Evolutionary conservation across 2,329 filamentous ascomycete species (phyloP), one percentile per base, ranked within the genome.

Genomic region (Paecilomyces variotii): DNA sequence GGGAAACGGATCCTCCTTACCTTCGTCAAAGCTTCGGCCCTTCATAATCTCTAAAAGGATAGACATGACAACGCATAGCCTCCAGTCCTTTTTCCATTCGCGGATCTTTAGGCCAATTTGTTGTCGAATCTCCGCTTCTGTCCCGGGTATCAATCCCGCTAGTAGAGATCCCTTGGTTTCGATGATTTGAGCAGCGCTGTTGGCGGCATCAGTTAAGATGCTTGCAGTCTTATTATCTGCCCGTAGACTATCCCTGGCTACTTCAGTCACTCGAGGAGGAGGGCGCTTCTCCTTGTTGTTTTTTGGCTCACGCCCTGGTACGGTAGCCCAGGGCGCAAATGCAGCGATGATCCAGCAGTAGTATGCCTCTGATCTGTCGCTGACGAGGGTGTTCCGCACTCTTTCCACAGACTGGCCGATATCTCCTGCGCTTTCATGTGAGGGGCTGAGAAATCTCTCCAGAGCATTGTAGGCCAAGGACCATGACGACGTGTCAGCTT

Each of bases 211-310:
- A 12, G 82, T 81, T 57, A 94, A 77, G 3, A 93, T 75, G 62
- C 86, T 85, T 51, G 82, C 84, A 4, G 91, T 77, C 70, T 88
- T 94, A 70, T 91, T 96, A 1, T 89, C 84, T 1, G 87, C 83
- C 67, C 88, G 91, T 70, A 96, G 85, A 4, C 91, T 91, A 70
- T 95, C 90, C 32, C 87, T 81, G 4, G 85, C 87, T 4, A 88
- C 87, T 30, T 84, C 77, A 2, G 82, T 82, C 2, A 86, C 82
- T 19, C 85, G 79, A 0, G 87, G 84, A 24, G 82, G 80, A 2
- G 82, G 77, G 24, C 75, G 70, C 67, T 84, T 88, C 53, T 76
- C 74, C 45, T 77, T 78, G 11, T 71, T 69, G 7, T 72, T 74
- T 28, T 74, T 64, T 3, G 69, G 67, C 56, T 73, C 60, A 53